Percentiles rank a stretch among this genome's conserved stretches.
Conservation (phyloP, 2,329 filamentous ascomycete genomes). For the Cladobotryum protrusum region DNA sequence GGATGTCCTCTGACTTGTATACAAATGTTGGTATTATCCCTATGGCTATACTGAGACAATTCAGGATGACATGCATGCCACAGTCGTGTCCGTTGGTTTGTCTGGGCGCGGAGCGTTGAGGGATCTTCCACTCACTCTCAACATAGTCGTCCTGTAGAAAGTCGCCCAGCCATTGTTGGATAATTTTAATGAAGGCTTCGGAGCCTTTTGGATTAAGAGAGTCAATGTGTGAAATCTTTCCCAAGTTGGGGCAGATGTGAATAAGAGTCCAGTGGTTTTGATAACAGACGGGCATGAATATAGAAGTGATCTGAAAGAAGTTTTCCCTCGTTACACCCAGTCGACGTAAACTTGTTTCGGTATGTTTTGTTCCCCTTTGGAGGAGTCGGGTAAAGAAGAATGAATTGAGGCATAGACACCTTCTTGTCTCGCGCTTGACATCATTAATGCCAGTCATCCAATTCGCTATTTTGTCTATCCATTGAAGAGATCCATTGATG, state of each 20-base stretch:
- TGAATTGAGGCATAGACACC: constrained; percentile 57
- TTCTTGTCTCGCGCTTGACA: constrained; percentile 43
- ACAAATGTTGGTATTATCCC: constrained; percentile 44
- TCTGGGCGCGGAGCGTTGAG: constrained; percentile 42
- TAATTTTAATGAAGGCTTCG: constrained; percentile 30
- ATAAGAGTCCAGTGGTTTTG: constrained; percentile 65
- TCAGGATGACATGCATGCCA: constrained; percentile 70
- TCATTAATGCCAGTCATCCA: constrained; percentile 46
- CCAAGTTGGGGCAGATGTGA: constrained; percentile 55
- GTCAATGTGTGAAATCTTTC: constrained; percentile 63
- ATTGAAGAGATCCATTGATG: constrained; percentile 59
- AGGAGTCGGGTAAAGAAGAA: constrained; percentile 57
- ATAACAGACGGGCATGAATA: constrained; percentile 65
- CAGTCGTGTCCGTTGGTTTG: constrained; percentile 69
- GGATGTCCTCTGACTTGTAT: constrained; percentile 50
- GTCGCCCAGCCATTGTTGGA: constrained; percentile 33
- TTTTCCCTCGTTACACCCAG: constrained; percentile 52
- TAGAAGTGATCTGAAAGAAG: constrained; percentile 57
- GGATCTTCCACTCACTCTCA: constrained; percentile 53
- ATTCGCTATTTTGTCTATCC: constrained; percentile 55
- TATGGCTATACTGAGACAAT: constrained; percentile 57
- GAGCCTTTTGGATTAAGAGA: constrained; percentile 46
- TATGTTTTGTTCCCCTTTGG: constrained; percentile 39
- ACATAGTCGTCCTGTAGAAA: constrained; percentile 50
- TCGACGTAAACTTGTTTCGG: constrained; percentile 51